These are phyloP conservation scores for Endogone sp. DNA, from an alignment of 192 early-diverging fungal genomes.

Conservation along the genomic window DNA sequence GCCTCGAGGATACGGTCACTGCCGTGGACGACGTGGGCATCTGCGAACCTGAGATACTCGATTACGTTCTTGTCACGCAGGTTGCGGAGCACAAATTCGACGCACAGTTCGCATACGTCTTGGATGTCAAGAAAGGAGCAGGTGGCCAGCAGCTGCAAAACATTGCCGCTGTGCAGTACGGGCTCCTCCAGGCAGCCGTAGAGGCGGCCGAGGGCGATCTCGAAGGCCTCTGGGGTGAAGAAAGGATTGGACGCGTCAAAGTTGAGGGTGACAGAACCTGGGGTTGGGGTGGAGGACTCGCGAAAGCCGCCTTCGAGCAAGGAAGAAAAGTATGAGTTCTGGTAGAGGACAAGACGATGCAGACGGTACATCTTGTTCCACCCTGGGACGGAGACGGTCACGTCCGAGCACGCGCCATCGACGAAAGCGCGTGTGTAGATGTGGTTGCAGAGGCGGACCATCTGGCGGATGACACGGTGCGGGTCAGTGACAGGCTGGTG, in stretches of 20 bases:
- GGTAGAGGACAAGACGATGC: slow-evolving; percentile 48
- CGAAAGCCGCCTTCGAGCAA: slow-evolving; percentile 43
- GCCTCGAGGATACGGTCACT: slow-evolving; percentile 41
- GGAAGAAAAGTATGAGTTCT: slow-evolving; percentile 45
- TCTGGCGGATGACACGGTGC: neutral
- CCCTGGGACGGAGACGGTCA: slow-evolving; percentile 30
- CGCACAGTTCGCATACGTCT: slow-evolving; percentile 35
- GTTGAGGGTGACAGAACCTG: slow-evolving; percentile 26
- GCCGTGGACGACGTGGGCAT: slow-evolving; percentile 33
- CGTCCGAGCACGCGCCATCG: slow-evolving; percentile 19
- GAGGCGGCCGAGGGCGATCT: slow-evolving; percentile 42
- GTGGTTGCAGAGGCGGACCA: neutral
- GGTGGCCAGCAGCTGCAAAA: slow-evolving; percentile 36
- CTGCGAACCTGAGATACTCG: slow-evolving; percentile 39
- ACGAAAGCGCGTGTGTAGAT: neutral
- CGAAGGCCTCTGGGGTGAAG: slow-evolving; percentile 48
- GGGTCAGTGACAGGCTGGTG: neutral
- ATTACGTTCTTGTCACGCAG: slow-evolving; percentile 28
- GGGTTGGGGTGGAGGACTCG: slow-evolving; percentile 19
- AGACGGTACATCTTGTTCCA: slow-evolving; percentile 46
- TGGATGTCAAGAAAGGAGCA: slow-evolving; percentile 48
- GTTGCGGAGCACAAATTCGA: slow-evolving; percentile 20
- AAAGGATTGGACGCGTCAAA: slow-evolving; percentile 43
- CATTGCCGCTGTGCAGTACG: slow-evolving; percentile 33
- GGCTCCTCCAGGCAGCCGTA: slow-evolving; percentile 44